Percentiles rank a stretch among this genome's conserved stretches.
Conservation (phyloP, 345 rosid genomes). For the Salix udensis region DNA sequence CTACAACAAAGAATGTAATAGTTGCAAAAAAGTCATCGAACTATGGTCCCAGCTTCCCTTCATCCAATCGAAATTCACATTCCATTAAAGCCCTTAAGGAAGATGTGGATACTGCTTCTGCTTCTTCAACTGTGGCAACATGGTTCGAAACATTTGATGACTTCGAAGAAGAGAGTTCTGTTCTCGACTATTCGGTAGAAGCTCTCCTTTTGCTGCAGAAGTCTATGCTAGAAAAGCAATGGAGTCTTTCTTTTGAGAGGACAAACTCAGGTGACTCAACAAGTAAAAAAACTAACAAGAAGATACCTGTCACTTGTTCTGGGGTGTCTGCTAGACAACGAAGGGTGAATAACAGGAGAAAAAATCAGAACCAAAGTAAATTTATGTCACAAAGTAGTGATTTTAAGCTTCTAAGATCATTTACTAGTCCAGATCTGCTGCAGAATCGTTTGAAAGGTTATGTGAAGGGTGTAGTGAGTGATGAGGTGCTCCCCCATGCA, state of each 20-base stretch:
- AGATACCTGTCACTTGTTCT: constrained; percentile 57
- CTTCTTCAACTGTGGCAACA: constrained; percentile 34
- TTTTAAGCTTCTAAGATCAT: constrained; percentile 39
- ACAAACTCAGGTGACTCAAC: constrained; percentile 31
- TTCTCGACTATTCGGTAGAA: constrained; percentile 57
- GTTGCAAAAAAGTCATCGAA: constrained; percentile 51
- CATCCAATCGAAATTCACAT: constrained; percentile 39
- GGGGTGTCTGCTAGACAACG: constrained; percentile 80
- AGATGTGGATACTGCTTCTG: constrained; percentile 37
- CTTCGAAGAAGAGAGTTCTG: constrained; percentile 43
- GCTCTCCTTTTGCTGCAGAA: constrained; percentile 81
- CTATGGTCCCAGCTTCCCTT: constrained; percentile 45
- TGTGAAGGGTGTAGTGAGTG: constrained; percentile 70
- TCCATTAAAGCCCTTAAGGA: constrained; percentile 64
- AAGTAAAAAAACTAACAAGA: constrained; percentile 31
- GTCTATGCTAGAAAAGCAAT: constrained; percentile 86
- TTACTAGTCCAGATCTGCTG: constrained; percentile 52
- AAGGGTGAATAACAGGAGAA: constrained; percentile 54
- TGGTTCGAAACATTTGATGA: constrained; percentile 37
- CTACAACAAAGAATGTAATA: constrained; percentile 38
- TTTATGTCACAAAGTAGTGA: constrained; percentile 23
- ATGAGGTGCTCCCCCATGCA: constrained; percentile 64
- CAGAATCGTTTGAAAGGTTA: constrained; percentile 65
- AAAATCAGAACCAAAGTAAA: constrained; percentile 31
- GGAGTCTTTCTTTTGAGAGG: constrained; percentile 80